A percentile compares a stretch with the other conserved stretches of the same genome.
Conservation (phyloP, 352 stramenopile species). For the Aphanomyces stellatus region DNA sequence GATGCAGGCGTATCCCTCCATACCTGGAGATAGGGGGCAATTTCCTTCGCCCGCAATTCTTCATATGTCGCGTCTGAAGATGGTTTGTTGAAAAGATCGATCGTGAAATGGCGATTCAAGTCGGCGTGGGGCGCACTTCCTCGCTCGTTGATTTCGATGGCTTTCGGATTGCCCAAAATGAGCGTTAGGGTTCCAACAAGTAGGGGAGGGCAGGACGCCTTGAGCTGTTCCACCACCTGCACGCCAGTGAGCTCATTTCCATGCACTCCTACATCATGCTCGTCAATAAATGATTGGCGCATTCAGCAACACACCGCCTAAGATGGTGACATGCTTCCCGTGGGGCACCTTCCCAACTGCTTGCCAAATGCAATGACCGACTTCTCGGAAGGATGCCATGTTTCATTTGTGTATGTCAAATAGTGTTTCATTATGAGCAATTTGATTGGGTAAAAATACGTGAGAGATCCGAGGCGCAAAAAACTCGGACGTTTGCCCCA, state of each 20-base stretch:
- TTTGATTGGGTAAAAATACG: too few species aligned
- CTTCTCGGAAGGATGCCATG: not conserved
- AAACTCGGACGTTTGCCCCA: too few species aligned
- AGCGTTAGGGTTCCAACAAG: slow-evolving; percentile 30
- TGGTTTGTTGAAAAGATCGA: slow-evolving; percentile 25
- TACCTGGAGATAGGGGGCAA: slow-evolving; percentile 41
- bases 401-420: too few species aligned
- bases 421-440: too few species aligned
- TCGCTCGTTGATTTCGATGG: slow-evolving; percentile 42
- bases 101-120: slow-evolving; percentile 60
- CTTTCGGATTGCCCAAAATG: slow-evolving; percentile 52
- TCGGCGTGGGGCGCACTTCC: slow-evolving; percentile 43
- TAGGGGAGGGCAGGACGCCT: slow-evolving; percentile 16
- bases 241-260: slow-evolving; percentile 70
- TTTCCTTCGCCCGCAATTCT: slow-evolving; percentile 37
- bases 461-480: too few species aligned
- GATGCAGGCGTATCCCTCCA: not conserved
- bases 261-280: slow-evolving; percentile 29
- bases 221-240: slow-evolving; percentile 45
- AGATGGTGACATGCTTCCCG: slow-evolving; percentile 43
- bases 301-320: slow-evolving; percentile 27
- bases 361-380: slow-evolving; percentile 8
- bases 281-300: not conserved
- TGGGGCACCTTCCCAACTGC: not conserved
- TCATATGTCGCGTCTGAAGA: slow-evolving; percentile 29